Evolutionary conservation across 352 stramenopile species (phyloP).

Genomic region (Globisporangium irregulare): DNA sequence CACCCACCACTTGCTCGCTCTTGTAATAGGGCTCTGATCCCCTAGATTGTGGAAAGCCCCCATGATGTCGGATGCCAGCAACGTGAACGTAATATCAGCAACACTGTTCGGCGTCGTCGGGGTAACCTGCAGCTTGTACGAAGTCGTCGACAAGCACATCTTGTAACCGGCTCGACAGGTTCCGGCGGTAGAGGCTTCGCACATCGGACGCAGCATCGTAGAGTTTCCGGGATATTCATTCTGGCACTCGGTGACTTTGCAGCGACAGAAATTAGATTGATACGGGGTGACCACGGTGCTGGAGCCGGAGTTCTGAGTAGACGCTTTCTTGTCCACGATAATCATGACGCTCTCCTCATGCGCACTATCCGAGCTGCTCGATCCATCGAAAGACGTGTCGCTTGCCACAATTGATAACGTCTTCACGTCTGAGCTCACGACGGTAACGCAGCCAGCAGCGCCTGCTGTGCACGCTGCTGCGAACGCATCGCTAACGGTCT

Average conservation of each 20-base stretch:
- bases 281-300: conserved; percentile 31
- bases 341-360: conserved; percentile 11
- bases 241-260: conserved; percentile 65
- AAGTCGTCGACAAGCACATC: conserved; percentile 65
- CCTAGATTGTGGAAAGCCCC: conserved; percentile 71
- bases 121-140: conserved; percentile 65
- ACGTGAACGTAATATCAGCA: conserved; percentile 58
- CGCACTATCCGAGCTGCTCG: conserved; percentile 5
- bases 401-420: conserved; percentile 4
- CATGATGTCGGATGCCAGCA: conserved; percentile 70
- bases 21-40: conserved; percentile 40
- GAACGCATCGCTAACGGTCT: not conserved
- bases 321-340: conserved; percentile 13
- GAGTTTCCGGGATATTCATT: conserved; percentile 53
- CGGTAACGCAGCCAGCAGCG: conserved; percentile 8
- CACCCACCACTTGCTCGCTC: conserved; percentile 67
- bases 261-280: conserved; percentile 64
- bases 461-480: conserved; percentile 5
- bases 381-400: conserved; percentile 1
- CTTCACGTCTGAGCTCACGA: conserved; percentile 15
- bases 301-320: not conserved
- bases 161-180: conserved; percentile 59
- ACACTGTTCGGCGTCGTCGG: conserved; percentile 63
- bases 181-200: conserved; percentile 39
- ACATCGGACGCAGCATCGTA: conserved; percentile 30